These are phyloP conservation scores for Aquanectria penicillioides DNA, from an alignment of 2,329 filamentous ascomycete species.

Conservation along the genomic window DNA sequence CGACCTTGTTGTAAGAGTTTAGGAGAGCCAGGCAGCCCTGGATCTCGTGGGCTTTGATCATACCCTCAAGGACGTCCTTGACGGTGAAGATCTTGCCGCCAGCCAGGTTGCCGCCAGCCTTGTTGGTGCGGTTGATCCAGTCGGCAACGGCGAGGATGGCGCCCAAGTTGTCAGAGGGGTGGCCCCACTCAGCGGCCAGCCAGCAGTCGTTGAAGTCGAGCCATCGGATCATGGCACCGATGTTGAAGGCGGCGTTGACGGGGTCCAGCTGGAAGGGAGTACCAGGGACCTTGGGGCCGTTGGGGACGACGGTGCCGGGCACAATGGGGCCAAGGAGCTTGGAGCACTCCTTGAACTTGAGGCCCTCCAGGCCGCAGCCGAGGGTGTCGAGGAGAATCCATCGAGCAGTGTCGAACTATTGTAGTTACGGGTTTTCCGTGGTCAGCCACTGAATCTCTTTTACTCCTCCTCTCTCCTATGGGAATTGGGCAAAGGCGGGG, in stretches of 20 bases:
- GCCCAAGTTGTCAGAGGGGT: constrained; percentile 97
- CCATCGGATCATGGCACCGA: constrained; percentile 98
- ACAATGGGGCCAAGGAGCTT: constrained; percentile 95
- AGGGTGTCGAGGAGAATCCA: constrained; percentile 97
- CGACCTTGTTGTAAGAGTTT: constrained; percentile 99
- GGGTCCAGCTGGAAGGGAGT: constrained; percentile 96
- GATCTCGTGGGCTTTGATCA: constrained; percentile 99
- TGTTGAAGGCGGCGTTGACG: constrained; percentile 97
- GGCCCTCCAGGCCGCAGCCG: constrained; percentile 93
- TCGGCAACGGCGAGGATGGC: constrained; percentile 97
- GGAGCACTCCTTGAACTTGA: constrained; percentile 94
- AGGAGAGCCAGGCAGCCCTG: constrained; percentile 96
- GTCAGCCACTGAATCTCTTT: constrained; percentile 19
- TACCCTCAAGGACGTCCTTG: constrained; percentile 91
- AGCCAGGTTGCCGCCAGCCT: constrained; percentile 79
- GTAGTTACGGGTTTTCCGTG: background rate
- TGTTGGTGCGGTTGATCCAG: constrained; percentile 94
- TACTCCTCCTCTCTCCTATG: background rate
- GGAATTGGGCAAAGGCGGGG: constrained; percentile 1
- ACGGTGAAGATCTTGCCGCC: constrained; percentile 90
- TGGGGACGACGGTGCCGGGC: constrained; percentile 88
- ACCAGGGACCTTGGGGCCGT: constrained; percentile 90
- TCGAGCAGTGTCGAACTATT: constrained; percentile 91
- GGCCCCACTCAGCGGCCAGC: constrained; percentile 98
- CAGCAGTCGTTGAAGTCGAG: constrained; percentile 99